A percentile compares a stretch with the other conserved stretches of the same genome.
phyloP scores from a whole-genome alignment of 2,329 filamentous ascomycete genomes.

The Calcarisporium arbuscula region DNA sequence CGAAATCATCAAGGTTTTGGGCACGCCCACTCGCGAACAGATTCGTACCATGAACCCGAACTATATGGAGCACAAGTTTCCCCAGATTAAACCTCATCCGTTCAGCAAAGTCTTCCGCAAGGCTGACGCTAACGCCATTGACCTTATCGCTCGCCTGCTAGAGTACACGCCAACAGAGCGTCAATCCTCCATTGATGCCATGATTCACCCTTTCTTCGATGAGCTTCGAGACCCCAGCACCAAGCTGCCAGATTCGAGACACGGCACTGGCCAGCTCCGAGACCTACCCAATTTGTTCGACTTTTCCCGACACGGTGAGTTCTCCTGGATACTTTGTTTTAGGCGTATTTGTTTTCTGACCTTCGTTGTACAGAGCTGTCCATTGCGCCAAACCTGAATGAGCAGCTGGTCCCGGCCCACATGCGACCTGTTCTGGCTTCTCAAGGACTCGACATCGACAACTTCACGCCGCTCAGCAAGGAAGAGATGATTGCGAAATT shows the following conservation, averaged over 20 bases:
- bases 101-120: constrained; percentile 99
- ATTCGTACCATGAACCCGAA: constrained; percentile 99
- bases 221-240: constrained; percentile 90
- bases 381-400: constrained; percentile 84
- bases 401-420: constrained; percentile 79
- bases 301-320: constrained; percentile 86
- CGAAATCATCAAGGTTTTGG: constrained; percentile 98
- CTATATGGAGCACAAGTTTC: constrained; percentile 99
- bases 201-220: constrained; percentile 98
- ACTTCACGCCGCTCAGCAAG: constrained; percentile 84
- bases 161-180: constrained; percentile 98
- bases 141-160: constrained; percentile 85
- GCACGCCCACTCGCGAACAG: constrained; percentile 93
- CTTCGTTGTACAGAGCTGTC: constrained; percentile 70
- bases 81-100: constrained; percentile 98
- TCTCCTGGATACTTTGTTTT: constrained; percentile 10
- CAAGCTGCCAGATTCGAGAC: constrained; percentile 87
- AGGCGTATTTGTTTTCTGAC: constrained; percentile 9
- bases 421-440: constrained; percentile 66
- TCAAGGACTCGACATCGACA: constrained; percentile 85
- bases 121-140: constrained; percentile 86
- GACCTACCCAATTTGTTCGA: constrained; percentile 87
- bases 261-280: constrained; percentile 70
- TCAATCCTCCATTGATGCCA: constrained; percentile 86
- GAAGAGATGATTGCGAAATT: constrained; percentile 97